A percentile compares a stretch with the other conserved stretches of the same genome.
phyloP scores from a whole-genome alignment of 2,329 filamentous ascomycete species.

The Paecilomyces sp. region DNA sequence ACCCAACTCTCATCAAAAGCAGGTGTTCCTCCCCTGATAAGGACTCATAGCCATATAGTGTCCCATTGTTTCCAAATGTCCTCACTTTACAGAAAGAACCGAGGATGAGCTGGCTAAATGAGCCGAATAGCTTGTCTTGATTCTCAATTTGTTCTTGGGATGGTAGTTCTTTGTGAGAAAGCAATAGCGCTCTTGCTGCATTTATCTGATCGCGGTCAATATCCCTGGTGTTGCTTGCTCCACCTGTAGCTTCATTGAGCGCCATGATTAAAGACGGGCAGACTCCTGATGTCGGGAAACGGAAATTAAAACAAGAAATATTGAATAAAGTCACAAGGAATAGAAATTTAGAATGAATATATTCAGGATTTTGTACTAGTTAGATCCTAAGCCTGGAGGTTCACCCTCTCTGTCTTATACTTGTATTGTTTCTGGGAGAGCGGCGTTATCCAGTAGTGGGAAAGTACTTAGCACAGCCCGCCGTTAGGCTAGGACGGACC shows the following conservation, averaged over 20 bases:
- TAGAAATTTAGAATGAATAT: not conserved
- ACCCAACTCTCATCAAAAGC: constrained; percentile 56
- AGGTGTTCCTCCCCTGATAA: not conserved
- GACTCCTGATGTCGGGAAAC: not conserved
- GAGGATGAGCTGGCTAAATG: not conserved
- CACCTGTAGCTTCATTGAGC: not conserved
- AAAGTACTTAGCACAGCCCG: not conserved
- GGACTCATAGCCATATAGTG: not conserved
- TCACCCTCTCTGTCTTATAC: not conserved
- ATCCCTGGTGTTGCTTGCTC: not conserved
- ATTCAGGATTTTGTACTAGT: not conserved
- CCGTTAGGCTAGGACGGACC: too few species aligned
- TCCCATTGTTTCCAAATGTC: not conserved
- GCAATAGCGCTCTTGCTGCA: not conserved
- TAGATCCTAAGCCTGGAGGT: not conserved
- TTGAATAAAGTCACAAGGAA: not conserved
- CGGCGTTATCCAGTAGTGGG: not conserved
- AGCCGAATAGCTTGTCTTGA: not conserved
- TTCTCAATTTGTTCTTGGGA: not conserved
- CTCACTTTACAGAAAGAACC: not conserved
- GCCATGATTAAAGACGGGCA: not conserved
- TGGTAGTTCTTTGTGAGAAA: not conserved
- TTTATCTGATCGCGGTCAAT: not conserved
- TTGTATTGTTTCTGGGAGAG: not conserved
- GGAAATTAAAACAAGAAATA: not conserved